These are phyloP conservation scores for Sclerotinia minor DNA, from an alignment of 2,329 filamentous ascomycete species.

Conservation along the genomic window DNA sequence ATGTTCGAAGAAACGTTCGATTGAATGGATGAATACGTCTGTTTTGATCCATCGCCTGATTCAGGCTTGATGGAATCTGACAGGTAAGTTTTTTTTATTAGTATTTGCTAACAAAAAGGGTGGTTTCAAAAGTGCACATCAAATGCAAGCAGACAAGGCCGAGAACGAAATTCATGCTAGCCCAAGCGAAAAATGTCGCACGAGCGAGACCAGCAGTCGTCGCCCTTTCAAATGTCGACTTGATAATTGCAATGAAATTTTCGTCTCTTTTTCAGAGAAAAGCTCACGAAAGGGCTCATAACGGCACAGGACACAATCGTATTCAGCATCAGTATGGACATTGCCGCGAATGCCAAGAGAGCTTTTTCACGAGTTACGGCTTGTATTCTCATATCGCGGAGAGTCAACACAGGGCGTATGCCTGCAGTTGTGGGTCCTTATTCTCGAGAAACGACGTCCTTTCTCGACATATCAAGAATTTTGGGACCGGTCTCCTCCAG, in stretches of 20 bases:
- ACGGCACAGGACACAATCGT: conserved; percentile 24
- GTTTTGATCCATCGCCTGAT: neutral
- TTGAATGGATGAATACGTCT: conserved; percentile 4
- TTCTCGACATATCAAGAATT: conserved; percentile 36
- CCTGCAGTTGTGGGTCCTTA: conserved; percentile 34
- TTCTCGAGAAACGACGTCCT: conserved; percentile 40
- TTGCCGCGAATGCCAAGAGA: conserved; percentile 28
- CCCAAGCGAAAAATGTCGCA: neutral
- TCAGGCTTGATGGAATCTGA: conserved; percentile 26
- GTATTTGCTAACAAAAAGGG: conserved; percentile 36
- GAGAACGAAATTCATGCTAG: too few relatives aligned
- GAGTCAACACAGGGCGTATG: conserved; percentile 29
- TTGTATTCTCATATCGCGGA: conserved; percentile 28
- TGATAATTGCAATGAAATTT: conserved; percentile 23
- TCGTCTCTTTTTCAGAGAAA: conserved; percentile 19
- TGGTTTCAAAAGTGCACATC: too few relatives aligned
- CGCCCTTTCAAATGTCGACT: neutral
- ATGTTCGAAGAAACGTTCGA: neutral
- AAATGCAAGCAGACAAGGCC: too few relatives aligned
- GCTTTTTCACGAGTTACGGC: conserved; percentile 19
- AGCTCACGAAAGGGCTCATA: conserved; percentile 24
- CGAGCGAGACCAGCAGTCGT: neutral
- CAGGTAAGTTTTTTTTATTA: conserved; percentile 35
- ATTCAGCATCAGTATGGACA: conserved; percentile 9
- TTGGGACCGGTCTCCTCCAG: conserved; percentile 27